Base-by-base conservation (phyloP, 768 basidiomycete genomes). In the Termitomyces heimii region DNA sequence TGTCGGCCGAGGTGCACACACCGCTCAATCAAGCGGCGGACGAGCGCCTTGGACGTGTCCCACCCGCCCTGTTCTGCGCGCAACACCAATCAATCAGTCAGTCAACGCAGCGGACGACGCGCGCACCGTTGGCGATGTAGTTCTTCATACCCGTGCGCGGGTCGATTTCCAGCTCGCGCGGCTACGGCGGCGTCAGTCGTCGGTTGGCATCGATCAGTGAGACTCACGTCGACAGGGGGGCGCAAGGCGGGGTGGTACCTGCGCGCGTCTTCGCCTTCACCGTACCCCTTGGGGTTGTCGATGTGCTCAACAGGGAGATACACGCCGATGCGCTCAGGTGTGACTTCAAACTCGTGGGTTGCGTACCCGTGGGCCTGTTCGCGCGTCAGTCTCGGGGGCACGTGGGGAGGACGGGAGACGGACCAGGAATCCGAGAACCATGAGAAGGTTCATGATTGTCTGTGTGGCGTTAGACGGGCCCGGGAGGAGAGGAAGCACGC, bases 231-330 rank as follows among this genome's bases (percentile, higher is more conserved):
- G 6, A 98, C 86, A 3, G 94, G 94, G 3, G 84, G 84, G 13
- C 95, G 84, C 8, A 98, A 79, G 20, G 80, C 76, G 0, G 86
- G 82, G 64, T 96, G 82, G 64, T 88, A 92, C 64, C 79, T 77
- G 42, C 92, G 77, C 0, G 94, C 82, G 69, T 98, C 93, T 69
- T 91, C 85, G 28, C 87, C 88, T 18, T 84, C 85, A 0, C 88
- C 91, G 63, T 94, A 95, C 13, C 92, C 92, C 69, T 89, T 92
- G 2, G 92, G 93, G 65, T 96, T 96, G 67, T 96, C 93, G 65
- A 94, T 94, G 68, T 96, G 93, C 68, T 94, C 89, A 0, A 80
- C 88, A 0, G 92, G 92, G 29, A 94, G 83, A 68, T 96, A 96
- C 43, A 84, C 83, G 2, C 89, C 92, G 3, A 96, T 80, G 16